Evolutionary conservation across 768 basidiomycete species (phyloP).

Genomic region (Crassisporium funariophilum): DNA sequence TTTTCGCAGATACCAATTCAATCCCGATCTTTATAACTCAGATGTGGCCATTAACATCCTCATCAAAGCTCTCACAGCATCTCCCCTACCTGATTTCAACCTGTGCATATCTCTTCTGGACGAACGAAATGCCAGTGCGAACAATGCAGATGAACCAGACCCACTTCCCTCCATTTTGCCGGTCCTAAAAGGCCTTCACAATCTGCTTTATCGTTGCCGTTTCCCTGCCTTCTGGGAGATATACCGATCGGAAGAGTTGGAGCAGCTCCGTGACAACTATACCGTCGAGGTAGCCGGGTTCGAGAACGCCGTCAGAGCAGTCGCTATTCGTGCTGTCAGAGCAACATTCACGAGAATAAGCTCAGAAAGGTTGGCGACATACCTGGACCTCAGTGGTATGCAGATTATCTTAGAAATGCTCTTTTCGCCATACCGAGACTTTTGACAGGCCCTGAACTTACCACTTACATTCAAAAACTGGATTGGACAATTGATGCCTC

Average conservation of each 20-base stretch:
- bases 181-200: conserved; percentile 64
- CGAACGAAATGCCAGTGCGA: conserved; percentile 56
- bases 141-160: conserved; percentile 73
- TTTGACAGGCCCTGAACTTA: conserved; percentile 54
- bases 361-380: conserved; percentile 65
- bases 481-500: conserved; percentile 66
- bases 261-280: conserved; percentile 80
- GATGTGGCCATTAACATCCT: conserved; percentile 95
- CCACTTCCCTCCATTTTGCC: conserved; percentile 75
- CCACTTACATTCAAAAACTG: conserved; percentile 59
- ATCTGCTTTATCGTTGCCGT: conserved; percentile 78
- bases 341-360: conserved; percentile 79
- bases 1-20: conserved; percentile 85
- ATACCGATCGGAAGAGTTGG: conserved; percentile 71
- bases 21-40: conserved; percentile 88
- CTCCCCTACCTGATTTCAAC: conserved; percentile 91
- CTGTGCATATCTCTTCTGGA: conserved; percentile 93
- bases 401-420: conserved; percentile 6
- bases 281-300: conserved; percentile 84
- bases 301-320: conserved; percentile 79
- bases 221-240: conserved; percentile 86
- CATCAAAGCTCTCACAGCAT: conserved; percentile 83
- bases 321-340: conserved; percentile 75
- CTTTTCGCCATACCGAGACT: neutral
- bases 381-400: conserved; percentile 68